These are phyloP conservation scores for Spathaspora passalidarum DNA, from an alignment of 805 yeast species.

Conservation along the genomic window DNA sequence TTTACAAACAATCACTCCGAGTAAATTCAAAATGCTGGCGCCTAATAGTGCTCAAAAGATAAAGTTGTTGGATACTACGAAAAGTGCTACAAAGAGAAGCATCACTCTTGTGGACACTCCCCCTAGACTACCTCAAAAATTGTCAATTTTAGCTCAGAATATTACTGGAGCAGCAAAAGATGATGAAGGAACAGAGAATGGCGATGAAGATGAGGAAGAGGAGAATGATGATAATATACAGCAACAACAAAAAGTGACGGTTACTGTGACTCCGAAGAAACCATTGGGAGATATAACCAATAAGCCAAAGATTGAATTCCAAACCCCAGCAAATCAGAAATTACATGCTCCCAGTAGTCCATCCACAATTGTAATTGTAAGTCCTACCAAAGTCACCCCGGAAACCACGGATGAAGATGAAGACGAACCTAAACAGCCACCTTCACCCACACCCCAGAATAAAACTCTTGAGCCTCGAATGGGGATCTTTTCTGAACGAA, in stretches of 20 bases:
- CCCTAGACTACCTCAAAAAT: slow-evolving; percentile 31
- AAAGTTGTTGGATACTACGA: slow-evolving; percentile 22
- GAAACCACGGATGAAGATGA: slow-evolving; percentile 1
- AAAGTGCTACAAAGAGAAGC: slow-evolving; percentile 30
- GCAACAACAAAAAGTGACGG: slow-evolving; percentile 1
- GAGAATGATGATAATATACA: slow-evolving; percentile 11
- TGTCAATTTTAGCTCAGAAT: slow-evolving; percentile 18
- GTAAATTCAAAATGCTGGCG: slow-evolving; percentile 26
- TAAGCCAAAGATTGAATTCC: slow-evolving; percentile 15
- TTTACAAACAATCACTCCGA: slow-evolving; percentile 39
- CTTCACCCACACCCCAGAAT: slow-evolving; percentile 40
- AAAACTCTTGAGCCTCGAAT: slow-evolving; percentile 27
- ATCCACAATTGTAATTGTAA: slow-evolving; percentile 39
- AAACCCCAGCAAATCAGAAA: slow-evolving; percentile 34
- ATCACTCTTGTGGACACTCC: slow-evolving; percentile 38
- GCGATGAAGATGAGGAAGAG: slow-evolving; percentile 12
- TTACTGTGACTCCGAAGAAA: slow-evolving; percentile 16
- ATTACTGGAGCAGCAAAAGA: slow-evolving; percentile 8
- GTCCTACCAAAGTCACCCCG: slow-evolving; percentile 18
- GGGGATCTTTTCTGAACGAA: slow-evolving; percentile 37
- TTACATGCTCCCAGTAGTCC: slow-evolving; percentile 34
- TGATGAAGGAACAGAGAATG: slow-evolving; percentile 15
- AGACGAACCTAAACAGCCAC: slow-evolving; percentile 15
- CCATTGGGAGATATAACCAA: slow-evolving; percentile 25
- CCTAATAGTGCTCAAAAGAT: slow-evolving; percentile 3